Base-by-base conservation (phyloP, 2,329 filamentous ascomycete genomes). In the Trichoderma sp. region DNA sequence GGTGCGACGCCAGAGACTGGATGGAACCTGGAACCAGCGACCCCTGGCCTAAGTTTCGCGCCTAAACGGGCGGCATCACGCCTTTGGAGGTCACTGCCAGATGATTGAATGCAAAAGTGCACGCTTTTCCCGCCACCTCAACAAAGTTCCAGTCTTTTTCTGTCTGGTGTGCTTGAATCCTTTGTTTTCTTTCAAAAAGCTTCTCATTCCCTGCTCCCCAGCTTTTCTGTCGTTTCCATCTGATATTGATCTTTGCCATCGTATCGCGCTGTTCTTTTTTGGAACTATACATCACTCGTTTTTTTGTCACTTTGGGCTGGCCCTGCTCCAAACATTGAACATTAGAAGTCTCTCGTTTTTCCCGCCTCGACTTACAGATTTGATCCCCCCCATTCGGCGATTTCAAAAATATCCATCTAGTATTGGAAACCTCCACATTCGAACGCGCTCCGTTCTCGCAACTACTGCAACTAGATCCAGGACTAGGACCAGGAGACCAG, bases 41-140 rank as follows among this genome's bases (percentile, higher is more conserved):
- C 57, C 66, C 67, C 67, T 69, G 67, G 28, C 13, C 13, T 13
- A 3, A 62, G 67, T 62, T 61, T 69, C 67, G 67, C 67, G 53
- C 34, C 67, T 26, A 47, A n/a, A 59, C 55, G 57, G 67, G 32
- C 50, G 32, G 66, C 13, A 43, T 57, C 55, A 23, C 57, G 32
- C 53, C 32, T 66, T 66, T 32, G 36, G 8, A 61, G 65, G 65
- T 68, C 53, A 57, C 32, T 61, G 66, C 34, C 53, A 58, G 39
- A 43, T n/a, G 7, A 43, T 17, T n/a, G 39, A n/a, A 28, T 36
- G 36, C 59, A 39, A 63, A 59, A 59, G 57, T 59, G 57, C 39
- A 43, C 39, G 39, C 57, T 34, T 59, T 59, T 59, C 57, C 57
- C 57, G 57, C 57, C 57, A 59, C 30, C 57, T 59, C 57, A 59